Percentiles rank a stretch among this genome's conserved stretches.
Evolutionary conservation across 73 alveolate genomes (phyloP).

Genomic region (Tetrahymena elliotti): DNA sequence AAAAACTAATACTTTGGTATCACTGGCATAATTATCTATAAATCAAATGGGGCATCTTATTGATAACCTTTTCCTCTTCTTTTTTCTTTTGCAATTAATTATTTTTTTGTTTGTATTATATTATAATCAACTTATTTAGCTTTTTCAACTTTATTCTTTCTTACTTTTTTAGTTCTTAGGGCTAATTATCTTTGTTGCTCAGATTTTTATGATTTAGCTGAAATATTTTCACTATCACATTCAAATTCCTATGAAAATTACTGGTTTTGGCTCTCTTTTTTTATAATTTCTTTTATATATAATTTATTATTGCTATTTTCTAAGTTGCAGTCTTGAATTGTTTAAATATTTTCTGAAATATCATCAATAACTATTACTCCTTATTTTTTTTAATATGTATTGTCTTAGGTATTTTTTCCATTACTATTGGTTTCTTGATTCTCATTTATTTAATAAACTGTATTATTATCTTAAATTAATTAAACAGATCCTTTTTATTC

Average conservation of each 20-base stretch:
- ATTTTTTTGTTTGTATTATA: background rate
- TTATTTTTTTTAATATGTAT: no score
- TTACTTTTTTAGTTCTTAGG: background rate
- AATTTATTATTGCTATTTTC: no score
- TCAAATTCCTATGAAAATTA: background rate
- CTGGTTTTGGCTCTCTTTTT: background rate
- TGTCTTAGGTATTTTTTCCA: no score
- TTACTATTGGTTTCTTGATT: no score
- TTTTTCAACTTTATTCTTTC: background rate
- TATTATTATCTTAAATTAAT: no score
- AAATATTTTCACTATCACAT: background rate
- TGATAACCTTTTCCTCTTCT: background rate
- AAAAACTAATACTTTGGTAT: background rate
- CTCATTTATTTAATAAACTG: no score
- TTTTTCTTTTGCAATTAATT: background rate
- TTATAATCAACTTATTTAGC: background rate
- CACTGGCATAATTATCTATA: background rate
- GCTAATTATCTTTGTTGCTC: background rate
- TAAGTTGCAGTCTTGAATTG: background rate
- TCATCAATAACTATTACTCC: background rate
- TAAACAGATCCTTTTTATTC: background rate
- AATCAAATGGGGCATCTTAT: background rate
- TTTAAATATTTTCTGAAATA: background rate
- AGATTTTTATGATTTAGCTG: background rate
- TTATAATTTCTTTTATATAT: no score